These are phyloP conservation scores for Apiospora saccharicola DNA, from an alignment of 2,329 filamentous ascomycete species.

Conservation along the genomic window DNA sequence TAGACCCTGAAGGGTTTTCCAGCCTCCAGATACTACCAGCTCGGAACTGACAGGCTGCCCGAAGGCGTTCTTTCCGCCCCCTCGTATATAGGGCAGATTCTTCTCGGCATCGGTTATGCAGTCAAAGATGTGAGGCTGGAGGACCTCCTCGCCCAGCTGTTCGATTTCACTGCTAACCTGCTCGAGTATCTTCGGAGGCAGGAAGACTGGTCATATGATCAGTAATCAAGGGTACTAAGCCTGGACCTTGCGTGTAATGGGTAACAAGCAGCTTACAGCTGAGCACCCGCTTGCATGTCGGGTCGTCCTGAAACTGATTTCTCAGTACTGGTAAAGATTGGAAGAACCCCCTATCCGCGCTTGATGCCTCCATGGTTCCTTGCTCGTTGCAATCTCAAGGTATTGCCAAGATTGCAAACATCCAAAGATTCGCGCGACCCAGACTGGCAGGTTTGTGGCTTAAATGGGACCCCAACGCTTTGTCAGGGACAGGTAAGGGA, in stretches of 20 bases:
- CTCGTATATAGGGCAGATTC: constrained; percentile 67
- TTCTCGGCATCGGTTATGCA: constrained; percentile 70
- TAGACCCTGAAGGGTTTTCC: constrained; percentile 67
- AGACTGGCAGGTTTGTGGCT: neutral
- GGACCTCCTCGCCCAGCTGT: constrained; percentile 58
- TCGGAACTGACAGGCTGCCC: constrained; percentile 62
- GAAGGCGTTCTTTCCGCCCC: constrained; percentile 66
- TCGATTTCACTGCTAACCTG: constrained; percentile 53
- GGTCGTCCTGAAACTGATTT: constrained; percentile 35
- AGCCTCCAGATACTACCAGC: constrained; percentile 71
- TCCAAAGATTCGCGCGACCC: neutral
- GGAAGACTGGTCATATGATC: constrained; percentile 52
- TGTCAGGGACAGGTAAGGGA: neutral
- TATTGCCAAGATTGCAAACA: neutral
- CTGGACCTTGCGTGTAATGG: neutral
- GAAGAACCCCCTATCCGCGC: constrained; percentile 37
- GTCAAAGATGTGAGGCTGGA: constrained; percentile 61
- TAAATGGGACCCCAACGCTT: neutral
- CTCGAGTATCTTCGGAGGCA: constrained; percentile 50
- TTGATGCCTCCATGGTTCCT: constrained; percentile 39
- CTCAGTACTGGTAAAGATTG: constrained; percentile 31
- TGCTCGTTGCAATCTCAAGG: neutral
- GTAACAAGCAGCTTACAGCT: constrained; percentile 28
- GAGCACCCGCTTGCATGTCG: constrained; percentile 32
- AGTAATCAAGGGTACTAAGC: neutral